Conservation (phyloP, 2,329 filamentous ascomycete species). For the Diplodia intermedia region DNA sequence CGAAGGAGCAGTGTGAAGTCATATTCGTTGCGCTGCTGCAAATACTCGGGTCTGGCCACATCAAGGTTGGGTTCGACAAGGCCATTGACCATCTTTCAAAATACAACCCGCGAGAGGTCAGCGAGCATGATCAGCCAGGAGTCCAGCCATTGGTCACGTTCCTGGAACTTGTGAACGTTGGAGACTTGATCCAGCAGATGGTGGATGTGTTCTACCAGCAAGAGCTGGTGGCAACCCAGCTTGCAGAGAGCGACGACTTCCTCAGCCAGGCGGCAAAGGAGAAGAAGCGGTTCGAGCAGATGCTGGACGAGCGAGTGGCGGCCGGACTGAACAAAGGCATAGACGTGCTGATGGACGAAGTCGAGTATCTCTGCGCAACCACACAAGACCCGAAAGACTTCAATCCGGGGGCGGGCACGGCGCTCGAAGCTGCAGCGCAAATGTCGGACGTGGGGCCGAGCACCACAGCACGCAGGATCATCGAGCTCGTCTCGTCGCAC, state of each 20-base stretch:
- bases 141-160: slow-evolving; percentile 95
- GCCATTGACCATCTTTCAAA: slow-evolving; percentile 88
- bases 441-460: slow-evolving; percentile 74
- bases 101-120: slow-evolving; percentile 88
- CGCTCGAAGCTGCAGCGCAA: slow-evolving; percentile 42
- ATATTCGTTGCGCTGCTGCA: slow-evolving; percentile 88
- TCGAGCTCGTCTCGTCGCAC: slow-evolving; percentile 85
- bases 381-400: slow-evolving; percentile 88
- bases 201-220: slow-evolving; percentile 98
- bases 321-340: slow-evolving; percentile 97
- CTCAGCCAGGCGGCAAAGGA: slow-evolving; percentile 88
- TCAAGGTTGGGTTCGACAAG: slow-evolving; percentile 92
- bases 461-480: slow-evolving; percentile 77
- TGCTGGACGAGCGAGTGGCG: slow-evolving; percentile 95
- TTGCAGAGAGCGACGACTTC: slow-evolving; percentile 93
- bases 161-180: slow-evolving; percentile 95
- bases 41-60: slow-evolving; percentile 83
- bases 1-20: slow-evolving; percentile 83
- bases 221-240: slow-evolving; percentile 80
- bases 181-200: slow-evolving; percentile 98
- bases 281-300: slow-evolving; percentile 98
- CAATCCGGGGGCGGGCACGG: slow-evolving; percentile 67
- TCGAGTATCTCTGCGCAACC: slow-evolving; percentile 92
- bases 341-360: slow-evolving; percentile 97
- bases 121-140: slow-evolving; percentile 68